Evolutionary conservation across 2,329 filamentous ascomycete genomes (phyloP), one percentile per base, ranked within the genome.

Genomic region (Monilinia vaccinii-corymbosi): DNA sequence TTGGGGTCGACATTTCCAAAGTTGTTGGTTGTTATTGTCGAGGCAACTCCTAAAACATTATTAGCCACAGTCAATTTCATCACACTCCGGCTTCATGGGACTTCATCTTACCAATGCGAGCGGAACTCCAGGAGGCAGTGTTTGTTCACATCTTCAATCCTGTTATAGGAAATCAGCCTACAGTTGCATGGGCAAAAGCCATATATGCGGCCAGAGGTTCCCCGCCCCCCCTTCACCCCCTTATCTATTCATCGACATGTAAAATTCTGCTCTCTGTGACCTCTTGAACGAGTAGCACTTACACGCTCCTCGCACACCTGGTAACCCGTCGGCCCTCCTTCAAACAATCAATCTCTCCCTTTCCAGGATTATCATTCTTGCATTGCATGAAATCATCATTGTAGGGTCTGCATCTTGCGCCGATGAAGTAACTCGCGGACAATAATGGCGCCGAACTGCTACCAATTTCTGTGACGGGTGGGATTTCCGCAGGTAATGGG

Each of bases 361-460:
- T 85, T 70, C 94, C 94, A 64, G 89, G 87, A 71, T 91, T 86
- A 78, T 97, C 91, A 68, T 84, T 89, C 87, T 99, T 99, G 88
- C 94, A 99, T 80, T 96, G 89, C 93, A 99, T 99, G 79, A 88
- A 99, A 78, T 99, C 94, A 80, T 99, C 94, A 77, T 97, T 97
- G 82, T 92, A 99, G 61, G 89, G 81, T 74, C 84, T 88, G 86
- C 94, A 99, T 73, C 93, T 87, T 67, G 91, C 92, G 65, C 94
- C 94, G 73, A 99, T 99, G 76, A 97, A 99, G 82, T 89, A 99
- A 56, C 91, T 86, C 36, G 94, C 94, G 66, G 90, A 96, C 62
- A 96, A 80, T 48, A 99, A 83, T 59, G 94, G 94, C 44, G 92
- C 94, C 61, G 93, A 97, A 71, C 87, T 96, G 72, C 91, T 84